Conservation (phyloP, 257 asterid genomes). For the Solanum okadae region DNA sequence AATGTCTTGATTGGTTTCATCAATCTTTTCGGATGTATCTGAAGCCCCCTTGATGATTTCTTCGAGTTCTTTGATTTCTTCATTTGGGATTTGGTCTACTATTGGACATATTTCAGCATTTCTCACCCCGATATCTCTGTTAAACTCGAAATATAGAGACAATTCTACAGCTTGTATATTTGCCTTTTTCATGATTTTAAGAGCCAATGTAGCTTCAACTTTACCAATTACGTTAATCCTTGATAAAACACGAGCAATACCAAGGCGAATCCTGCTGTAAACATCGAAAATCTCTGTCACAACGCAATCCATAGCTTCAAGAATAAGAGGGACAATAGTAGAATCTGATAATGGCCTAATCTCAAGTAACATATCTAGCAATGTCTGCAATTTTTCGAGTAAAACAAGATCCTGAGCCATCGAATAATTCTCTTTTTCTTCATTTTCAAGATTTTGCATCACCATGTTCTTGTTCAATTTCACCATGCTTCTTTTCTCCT, state of each 20-base stretch:
- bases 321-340: constrained; percentile 31
- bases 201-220: constrained; percentile 43
- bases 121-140: constrained; percentile 43
- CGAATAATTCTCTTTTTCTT: not conserved
- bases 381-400: constrained; percentile 37
- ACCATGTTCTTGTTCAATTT: not conserved
- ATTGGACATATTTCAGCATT: constrained; percentile 40
- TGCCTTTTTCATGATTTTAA: constrained; percentile 47
- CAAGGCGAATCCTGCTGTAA: constrained; percentile 48
- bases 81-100: constrained; percentile 40
- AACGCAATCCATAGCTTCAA: constrained; percentile 58
- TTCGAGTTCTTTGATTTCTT: constrained; percentile 50
- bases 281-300: constrained; percentile 52
- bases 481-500: constrained; percentile 10
- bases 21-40: not conserved
- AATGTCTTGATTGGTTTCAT: constrained; percentile 8
- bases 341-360: constrained; percentile 43
- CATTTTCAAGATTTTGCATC: not conserved
- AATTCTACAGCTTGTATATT: constrained; percentile 47
- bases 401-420: constrained; percentile 34
- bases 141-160: constrained; percentile 37
- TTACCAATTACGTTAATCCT: constrained; percentile 39
- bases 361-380: constrained; percentile 52
- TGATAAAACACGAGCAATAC: constrained; percentile 43
- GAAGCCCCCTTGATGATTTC: constrained; percentile 15